Evolutionary conservation across 345 rosid genomes (phyloP), one percentile per base, ranked within the genome.

Genomic region (Brassica rapa): DNA sequence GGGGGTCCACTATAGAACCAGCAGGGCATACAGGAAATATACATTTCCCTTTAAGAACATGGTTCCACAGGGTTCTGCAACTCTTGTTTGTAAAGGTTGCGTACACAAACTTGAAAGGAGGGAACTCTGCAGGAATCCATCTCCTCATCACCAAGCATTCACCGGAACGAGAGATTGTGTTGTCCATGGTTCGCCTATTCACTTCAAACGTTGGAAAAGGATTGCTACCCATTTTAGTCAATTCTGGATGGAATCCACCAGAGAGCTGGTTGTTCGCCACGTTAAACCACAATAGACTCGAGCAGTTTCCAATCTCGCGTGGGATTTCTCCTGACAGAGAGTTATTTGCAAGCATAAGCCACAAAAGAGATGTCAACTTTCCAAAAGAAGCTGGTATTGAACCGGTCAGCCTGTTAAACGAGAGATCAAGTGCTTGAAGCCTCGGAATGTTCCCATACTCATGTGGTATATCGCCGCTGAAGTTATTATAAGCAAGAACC

Each of bases 281-380:
- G 80, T 92, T 94, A 43, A 94, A 65, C 98, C 98, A 94, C 80
- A 94, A 71, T 77, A 94, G 86, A 83, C 98, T 92, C 2, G n/a
- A 35, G 84, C 97, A 92, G 75, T 83, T 91, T 9, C 98, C 98
- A 57, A 94, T 60, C 79, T 90, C 88, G 1, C 43, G 73, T 0
- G 98, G 97, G 53, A 94, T 90, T 67, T 86, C 82, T 2, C 97
- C 97, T 0, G 76, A 73, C 5, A 94, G 85, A 29, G 73, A 79
- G 80, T 94, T 94, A 81, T 91, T 85, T 14, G 98, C 96, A 25
- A 94, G 93, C 97, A 94, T 90, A 68, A 94, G 72, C 98, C 98
- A 94, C 83, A 94, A 10, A 24, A 94, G 91, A 39, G 88, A 89
- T 1, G 69, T 89, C 86, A 94, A 60, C 5, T 87, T 92, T 39